Base-by-base conservation (phyloP, 1,284 basidiomycete species). In the Malassezia arunalokei region DNA sequence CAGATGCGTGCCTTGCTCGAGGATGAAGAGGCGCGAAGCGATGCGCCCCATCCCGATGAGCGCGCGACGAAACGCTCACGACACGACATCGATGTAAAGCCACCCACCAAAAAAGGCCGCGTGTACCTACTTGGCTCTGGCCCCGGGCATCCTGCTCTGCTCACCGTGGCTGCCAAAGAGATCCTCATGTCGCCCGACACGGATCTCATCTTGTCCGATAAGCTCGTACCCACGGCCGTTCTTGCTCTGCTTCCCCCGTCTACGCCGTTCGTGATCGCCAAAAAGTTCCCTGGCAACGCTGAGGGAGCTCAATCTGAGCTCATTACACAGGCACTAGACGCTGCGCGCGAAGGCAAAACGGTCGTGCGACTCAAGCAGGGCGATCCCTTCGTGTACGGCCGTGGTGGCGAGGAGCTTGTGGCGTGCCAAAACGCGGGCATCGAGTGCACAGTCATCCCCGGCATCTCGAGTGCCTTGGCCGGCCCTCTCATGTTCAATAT, bases 321-420 rank as follows among this genome's bases (percentile, higher is more conserved):
- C 77, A 92, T 95, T 85, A 81, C 85, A 57, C 81, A 84, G 8
- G 92, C 89, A 0, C 76, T 94, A 2, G 83, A 85, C 46, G 89
- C 83, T 8, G 88, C 87, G 0, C 77, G 75, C 30, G 78, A 79
- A 8, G 92, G 92, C 0, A 77, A 89, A 65, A 85, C 82, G 3
- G 90, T 98, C 30, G 86, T 98, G 20, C 78, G 92, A 33, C 79
- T 98, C 12, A 96, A 98, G 76, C 92, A 96, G 78, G 92, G 92
- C 28, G 92, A 96, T 73, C 92, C 92, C 1, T 85, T 86, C 29
- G 82, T 98, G 0, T 98, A 94, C 68, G 92, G 88, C 3, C 82
- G 92, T 20, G 86, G 86, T 0, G 90, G 90, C 9, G 92, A 96
- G 72, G 92, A 98, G 74, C 82, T 96, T 1, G 78, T 95, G 15